Percentiles rank a stretch among this genome's conserved stretches.
Evolutionary conservation across 1,284 basidiomycete genomes (phyloP).

Genomic region (Violaceomyces palustris): DNA sequence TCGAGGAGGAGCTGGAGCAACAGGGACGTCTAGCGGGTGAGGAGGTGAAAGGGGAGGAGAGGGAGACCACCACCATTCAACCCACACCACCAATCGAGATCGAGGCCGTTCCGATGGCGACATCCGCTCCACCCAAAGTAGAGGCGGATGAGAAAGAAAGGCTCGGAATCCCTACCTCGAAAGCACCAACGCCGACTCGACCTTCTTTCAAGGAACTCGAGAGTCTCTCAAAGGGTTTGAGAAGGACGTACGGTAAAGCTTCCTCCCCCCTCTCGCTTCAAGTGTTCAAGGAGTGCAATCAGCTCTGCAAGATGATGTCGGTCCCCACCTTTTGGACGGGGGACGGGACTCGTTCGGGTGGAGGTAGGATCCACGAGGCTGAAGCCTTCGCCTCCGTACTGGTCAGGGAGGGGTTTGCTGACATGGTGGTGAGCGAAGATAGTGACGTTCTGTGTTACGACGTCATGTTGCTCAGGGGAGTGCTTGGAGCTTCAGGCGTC

Average conservation of each 20-base stretch:
- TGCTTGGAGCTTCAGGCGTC: slow-evolving; percentile 23
- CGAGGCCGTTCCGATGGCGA: too few relatives aligned
- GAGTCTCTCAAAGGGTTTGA: too few relatives aligned
- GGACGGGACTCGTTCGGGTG: slow-evolving; percentile 31
- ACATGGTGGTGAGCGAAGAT: slow-evolving; percentile 52
- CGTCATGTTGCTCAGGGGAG: slow-evolving; percentile 44
- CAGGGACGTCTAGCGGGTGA: too few relatives aligned
- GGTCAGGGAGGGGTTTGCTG: slow-evolving; percentile 41
- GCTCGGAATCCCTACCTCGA: too few relatives aligned
- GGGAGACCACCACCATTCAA: too few relatives aligned
- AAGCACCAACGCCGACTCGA: too few relatives aligned
- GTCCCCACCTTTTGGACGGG: slow-evolving; percentile 48
- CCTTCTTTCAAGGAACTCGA: too few relatives aligned
- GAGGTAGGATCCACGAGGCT: slow-evolving; percentile 46
- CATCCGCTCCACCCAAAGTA: too few relatives aligned
- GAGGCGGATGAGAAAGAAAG: too few relatives aligned
- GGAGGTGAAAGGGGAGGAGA: too few relatives aligned
- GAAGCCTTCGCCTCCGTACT: slow-evolving; percentile 50
- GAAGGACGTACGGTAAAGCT: slow-evolving; percentile 33
- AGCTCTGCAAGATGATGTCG: slow-evolving; percentile 32
- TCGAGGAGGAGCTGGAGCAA: too few relatives aligned
- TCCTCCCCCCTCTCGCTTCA: slow-evolving; percentile 22
- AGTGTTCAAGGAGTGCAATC: slow-evolving; percentile 35
- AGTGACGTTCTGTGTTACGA: slow-evolving; percentile 52
- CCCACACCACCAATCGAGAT: too few relatives aligned